These are phyloP conservation scores for Lodderomyces margitis DNA, from an alignment of 1,139 yeast species.

Conservation along the genomic window DNA sequence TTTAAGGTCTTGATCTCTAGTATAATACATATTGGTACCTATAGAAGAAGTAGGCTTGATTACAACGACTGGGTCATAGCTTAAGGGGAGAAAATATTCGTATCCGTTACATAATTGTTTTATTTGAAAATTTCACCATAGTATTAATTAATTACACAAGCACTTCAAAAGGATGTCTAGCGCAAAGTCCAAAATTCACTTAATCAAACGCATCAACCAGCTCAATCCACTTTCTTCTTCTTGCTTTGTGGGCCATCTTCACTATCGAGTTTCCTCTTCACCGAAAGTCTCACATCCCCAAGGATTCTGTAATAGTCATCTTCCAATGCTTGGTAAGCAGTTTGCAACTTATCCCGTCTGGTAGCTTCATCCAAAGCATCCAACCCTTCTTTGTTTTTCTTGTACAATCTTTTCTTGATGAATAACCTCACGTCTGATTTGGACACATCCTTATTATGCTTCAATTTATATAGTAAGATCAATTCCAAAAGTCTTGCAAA, in stretches of 20 bases:
- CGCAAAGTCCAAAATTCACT: too few relatives aligned
- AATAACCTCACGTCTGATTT: constrained; percentile 50
- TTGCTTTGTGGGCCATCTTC: constrained; percentile 1
- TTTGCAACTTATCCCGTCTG: constrained; percentile 66
- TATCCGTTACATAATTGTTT: too few relatives aligned
- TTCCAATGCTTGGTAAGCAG: constrained; percentile 66
- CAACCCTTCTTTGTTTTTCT: constrained; percentile 78
- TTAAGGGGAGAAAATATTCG: too few relatives aligned
- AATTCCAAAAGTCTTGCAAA: constrained; percentile 76
- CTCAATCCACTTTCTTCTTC: constrained; percentile 1
- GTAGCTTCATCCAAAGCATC: constrained; percentile 61
- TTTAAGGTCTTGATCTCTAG: too few relatives aligned
- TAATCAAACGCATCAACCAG: too few relatives aligned
- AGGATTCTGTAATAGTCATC: constrained; percentile 66
- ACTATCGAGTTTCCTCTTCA: constrained; percentile 11
- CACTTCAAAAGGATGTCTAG: too few relatives aligned
- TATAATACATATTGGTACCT: too few relatives aligned
- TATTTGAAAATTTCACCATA: too few relatives aligned
- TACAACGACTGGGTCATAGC: too few relatives aligned
- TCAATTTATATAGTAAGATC: constrained; percentile 53
- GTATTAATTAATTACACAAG: too few relatives aligned
- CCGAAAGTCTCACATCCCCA: constrained; percentile 30
- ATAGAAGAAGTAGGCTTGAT: too few relatives aligned
- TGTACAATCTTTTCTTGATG: constrained; percentile 70
- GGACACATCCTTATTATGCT: constrained; percentile 26